Evolutionary conservation across 495 filamentous ascomycete species (phyloP).

Genomic region (Emericellopsis terricola): DNA sequence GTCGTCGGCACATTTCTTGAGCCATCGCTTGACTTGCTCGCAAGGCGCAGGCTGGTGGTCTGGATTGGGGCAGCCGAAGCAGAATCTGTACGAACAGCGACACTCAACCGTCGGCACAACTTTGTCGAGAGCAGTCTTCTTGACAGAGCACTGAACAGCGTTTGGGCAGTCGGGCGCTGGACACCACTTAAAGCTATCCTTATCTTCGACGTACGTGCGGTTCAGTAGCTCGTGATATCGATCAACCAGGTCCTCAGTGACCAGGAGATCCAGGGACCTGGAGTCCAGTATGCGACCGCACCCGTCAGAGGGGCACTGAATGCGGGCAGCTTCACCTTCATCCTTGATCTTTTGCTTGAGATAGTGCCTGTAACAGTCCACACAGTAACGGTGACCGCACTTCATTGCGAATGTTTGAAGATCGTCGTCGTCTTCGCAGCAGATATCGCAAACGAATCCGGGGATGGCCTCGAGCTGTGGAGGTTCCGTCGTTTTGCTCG

Average conservation of each 20-base stretch:
- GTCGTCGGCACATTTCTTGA: conserved; percentile 97
- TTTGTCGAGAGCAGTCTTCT: conserved; percentile 61
- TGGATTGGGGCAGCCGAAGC: conserved; percentile 83
- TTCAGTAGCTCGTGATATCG: conserved; percentile 77
- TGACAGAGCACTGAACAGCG: conserved; percentile 74
- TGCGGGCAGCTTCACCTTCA: conserved; percentile 86
- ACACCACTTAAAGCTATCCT: conserved; percentile 88
- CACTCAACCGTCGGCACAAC: conserved; percentile 85
- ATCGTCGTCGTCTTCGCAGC: conserved; percentile 70
- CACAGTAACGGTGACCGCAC: conserved; percentile 90
- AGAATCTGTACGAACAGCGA: conserved; percentile 69
- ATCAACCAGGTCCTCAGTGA: conserved; percentile 50
- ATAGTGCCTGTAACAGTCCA: conserved; percentile 84
- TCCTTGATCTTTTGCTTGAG: conserved; percentile 79
- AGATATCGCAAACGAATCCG: conserved; percentile 85
- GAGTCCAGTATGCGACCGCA: conserved; percentile 87
- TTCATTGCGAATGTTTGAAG: conserved; percentile 89
- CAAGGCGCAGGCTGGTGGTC: conserved; percentile 94
- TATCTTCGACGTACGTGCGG: conserved; percentile 92
- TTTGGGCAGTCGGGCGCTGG: conserved; percentile 90
- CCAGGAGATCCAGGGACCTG: conserved; percentile 67
- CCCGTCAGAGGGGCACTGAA: conserved; percentile 75
- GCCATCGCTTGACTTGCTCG: conserved; percentile 80
- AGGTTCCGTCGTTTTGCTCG: conserved; percentile 37
- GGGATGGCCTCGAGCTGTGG: conserved; percentile 50